Evolutionary conservation across 331 rosid species (phyloP).

Genomic region (Spiraea crenata): DNA sequence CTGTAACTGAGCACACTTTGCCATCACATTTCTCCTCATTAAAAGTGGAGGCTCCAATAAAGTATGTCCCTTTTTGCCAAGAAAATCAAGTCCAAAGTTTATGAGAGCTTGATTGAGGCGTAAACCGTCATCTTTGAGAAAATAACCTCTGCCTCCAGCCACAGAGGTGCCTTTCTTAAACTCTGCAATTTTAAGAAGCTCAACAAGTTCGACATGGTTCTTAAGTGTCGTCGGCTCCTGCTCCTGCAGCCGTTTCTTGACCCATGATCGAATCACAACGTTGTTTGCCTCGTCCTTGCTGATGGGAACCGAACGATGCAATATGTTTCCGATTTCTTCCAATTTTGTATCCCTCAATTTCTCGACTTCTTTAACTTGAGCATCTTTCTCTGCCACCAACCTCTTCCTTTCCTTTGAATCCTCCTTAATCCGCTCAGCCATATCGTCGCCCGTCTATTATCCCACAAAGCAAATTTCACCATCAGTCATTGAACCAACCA

Average conservation of each 20-base stretch:
- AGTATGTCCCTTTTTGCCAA: constrained; percentile 65
- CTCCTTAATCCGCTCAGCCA: constrained; percentile 30
- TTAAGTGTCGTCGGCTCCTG: constrained; percentile 42
- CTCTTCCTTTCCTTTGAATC: constrained; percentile 51
- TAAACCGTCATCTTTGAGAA: background rate
- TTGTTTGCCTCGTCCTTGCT: constrained; percentile 70
- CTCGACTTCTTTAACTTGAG: constrained; percentile 51
- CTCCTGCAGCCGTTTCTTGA: constrained; percentile 54
- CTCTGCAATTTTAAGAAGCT: constrained; percentile 75
- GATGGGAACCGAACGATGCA: constrained; percentile 78
- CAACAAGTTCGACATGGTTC: constrained; percentile 88
- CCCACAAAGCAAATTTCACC: no score
- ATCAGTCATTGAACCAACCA: no score
- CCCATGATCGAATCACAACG: constrained; percentile 71
- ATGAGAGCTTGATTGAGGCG: background rate
- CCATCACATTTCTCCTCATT: constrained; percentile 82
- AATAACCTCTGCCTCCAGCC: constrained; percentile 4
- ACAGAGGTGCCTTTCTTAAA: constrained; percentile 45
- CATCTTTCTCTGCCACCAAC: constrained; percentile 57
- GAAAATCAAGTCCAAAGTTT: background rate
- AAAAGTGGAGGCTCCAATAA: constrained; percentile 70
- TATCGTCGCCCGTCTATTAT: no score
- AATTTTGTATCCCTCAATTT: constrained; percentile 45
- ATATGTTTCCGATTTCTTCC: constrained; percentile 77
- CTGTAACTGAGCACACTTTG: constrained; percentile 87